Evolutionary conservation across 352 stramenopile species (phyloP).

Genomic region (Globisporangium echinulatum): DNA sequence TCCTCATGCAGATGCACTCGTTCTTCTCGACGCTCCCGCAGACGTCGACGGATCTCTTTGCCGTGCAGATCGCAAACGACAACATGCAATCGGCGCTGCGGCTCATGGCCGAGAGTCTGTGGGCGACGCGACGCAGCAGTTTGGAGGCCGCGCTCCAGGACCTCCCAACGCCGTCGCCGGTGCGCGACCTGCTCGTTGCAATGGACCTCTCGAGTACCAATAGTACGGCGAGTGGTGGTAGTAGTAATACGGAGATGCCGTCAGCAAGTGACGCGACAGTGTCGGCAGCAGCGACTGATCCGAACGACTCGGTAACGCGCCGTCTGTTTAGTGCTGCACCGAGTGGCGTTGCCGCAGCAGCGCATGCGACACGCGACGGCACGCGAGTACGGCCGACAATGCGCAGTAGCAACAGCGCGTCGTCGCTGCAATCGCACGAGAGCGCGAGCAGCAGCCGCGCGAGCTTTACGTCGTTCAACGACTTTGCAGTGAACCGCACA

Average conservation of each 20-base stretch:
- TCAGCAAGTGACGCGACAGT: slow-evolving; percentile 7
- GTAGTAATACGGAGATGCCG: background rate
- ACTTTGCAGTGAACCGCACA: slow-evolving; percentile 25
- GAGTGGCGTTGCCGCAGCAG: slow-evolving; percentile 1
- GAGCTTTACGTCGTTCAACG: slow-evolving; percentile 45
- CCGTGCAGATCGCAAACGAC: slow-evolving; percentile 64
- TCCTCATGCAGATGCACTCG: slow-evolving; percentile 84
- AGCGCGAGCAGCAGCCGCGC: slow-evolving; percentile 19
- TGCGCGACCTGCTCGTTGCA: slow-evolving; percentile 36
- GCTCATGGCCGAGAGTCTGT: slow-evolving; percentile 60
- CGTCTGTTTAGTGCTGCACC: slow-evolving; percentile 41
- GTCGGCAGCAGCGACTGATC: slow-evolving; percentile 13
- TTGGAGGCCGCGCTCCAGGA: slow-evolving; percentile 65
- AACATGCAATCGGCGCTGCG: slow-evolving; percentile 68
- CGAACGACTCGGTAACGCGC: slow-evolving; percentile 33
- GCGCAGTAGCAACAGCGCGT: slow-evolving; percentile 1
- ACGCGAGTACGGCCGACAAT: slow-evolving; percentile 8
- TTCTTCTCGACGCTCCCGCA: slow-evolving; percentile 74
- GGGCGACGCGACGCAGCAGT: slow-evolving; percentile 33
- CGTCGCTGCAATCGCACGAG: background rate
- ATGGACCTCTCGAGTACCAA: slow-evolving; percentile 21
- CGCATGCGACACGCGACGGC: background rate
- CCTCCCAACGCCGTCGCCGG: slow-evolving; percentile 43
- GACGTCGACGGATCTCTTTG: slow-evolving; percentile 53
- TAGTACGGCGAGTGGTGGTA: background rate